Percentiles rank a stretch among this genome's conserved stretches.
These are phyloP conservation scores for Zygosaccharomyces bailii DNA, from an alignment of 805 yeast species.

Conservation along the genomic window DNA sequence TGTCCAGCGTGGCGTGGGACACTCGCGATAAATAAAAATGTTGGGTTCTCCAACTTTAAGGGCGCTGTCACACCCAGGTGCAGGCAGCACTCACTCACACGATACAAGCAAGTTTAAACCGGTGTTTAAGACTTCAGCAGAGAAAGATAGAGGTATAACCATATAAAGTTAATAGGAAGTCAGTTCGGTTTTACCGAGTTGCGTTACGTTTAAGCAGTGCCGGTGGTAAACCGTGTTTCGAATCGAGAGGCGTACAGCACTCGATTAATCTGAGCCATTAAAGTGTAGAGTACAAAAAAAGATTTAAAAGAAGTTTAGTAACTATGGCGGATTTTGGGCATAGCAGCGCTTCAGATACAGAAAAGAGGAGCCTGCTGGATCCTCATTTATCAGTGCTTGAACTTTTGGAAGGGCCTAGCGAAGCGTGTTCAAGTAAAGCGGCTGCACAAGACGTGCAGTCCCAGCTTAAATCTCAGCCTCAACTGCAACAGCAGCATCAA, in stretches of 20 bases:
- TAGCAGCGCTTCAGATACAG: constrained; percentile 3
- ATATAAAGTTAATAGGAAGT: not conserved
- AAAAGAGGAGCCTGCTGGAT: constrained; percentile 24
- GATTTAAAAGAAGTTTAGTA: not conserved
- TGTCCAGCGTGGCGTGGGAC: constrained; percentile 4
- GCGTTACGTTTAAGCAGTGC: not conserved
- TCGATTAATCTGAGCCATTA: not conserved
- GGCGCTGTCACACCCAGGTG: constrained; percentile 8
- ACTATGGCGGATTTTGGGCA: not conserved
- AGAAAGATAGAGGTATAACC: not conserved
- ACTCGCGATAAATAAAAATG: constrained; percentile 2
- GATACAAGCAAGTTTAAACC: not conserved
- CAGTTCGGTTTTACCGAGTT: not conserved
- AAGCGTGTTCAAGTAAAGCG: constrained; percentile 3
- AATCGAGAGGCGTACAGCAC: constrained; percentile 6
- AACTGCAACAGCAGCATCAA: not conserved
- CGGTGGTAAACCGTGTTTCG: constrained; percentile 1
- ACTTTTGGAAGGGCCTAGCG: constrained; percentile 19
- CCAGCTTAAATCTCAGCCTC: not conserved
- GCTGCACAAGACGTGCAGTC: not conserved
- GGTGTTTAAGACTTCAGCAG: not conserved
- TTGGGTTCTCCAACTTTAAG: constrained; percentile 6
- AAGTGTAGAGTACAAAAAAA: not conserved
- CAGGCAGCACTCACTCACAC: not conserved
- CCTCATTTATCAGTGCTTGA: constrained; percentile 34